Base-by-base conservation (phyloP, 352 stramenopile species). In the Blastocystis sp. region DNA sequence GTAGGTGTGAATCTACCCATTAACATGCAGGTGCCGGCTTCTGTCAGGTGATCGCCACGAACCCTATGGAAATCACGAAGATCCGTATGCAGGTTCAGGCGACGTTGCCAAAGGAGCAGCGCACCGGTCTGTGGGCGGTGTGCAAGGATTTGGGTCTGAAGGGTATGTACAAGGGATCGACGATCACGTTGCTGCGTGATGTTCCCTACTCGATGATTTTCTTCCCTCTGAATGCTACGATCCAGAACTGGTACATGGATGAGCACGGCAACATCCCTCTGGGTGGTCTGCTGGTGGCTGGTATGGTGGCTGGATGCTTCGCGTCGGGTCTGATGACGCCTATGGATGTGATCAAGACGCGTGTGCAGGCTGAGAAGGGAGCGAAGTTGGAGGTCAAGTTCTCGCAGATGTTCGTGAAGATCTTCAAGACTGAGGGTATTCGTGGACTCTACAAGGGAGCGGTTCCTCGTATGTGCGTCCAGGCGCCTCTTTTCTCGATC, bases 141-240 rank as follows among this genome's bases (percentile, higher is more conserved):
- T 84, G 73, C 59, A 76, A 75, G 42, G 88, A 92, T 42, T 87
- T 95, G 21, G 92, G 92, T 0, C n/a, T 93, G 8, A 87, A 91
- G 6, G 92, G 92, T 0, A 86, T 96, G 38, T 96, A 96, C 90
- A 93, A 92, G 65, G 92, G 92, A 29, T 90, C 90, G 0, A 90
- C 87, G 8, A 92, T 94, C 36, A 96, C 92, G 71, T 89, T 96
- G 29, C 86, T 96, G 84, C 90, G 94, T 27, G 93, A 97, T 86
- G 91, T 97, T 53, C 92, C 93, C 29, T 97, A 97, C 90, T 92
- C 92, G 14, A 90, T 94, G 21, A 91, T 97, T 54, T 97, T 96
- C 89, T 97, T 97, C 88, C 92, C 93, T 7, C 87, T 90, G 49
- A 96, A 97, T 88, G 92, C 91, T 42, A 90, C 88, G 16, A 40